Percentiles rank a stretch among this genome's conserved stretches.
Evolutionary conservation across 2,329 filamentous ascomycete species (phyloP).

Genomic region (Podosphaera xanthii): DNA sequence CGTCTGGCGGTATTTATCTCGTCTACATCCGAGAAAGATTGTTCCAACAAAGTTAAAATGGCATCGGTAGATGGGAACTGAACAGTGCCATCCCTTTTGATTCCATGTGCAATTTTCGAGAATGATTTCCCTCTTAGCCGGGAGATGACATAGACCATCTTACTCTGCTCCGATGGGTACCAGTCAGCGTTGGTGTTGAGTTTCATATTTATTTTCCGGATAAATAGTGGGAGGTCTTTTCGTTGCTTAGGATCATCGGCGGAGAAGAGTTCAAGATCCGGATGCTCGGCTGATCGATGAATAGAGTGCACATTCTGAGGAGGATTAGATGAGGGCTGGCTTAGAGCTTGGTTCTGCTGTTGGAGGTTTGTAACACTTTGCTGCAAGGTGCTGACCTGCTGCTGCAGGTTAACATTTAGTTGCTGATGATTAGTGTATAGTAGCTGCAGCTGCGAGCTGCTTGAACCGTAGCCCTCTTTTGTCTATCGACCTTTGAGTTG

Average conservation of each 20-base stretch:
- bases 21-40: neutral
- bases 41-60: neutral
- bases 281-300: neutral
- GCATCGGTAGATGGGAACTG: neutral
- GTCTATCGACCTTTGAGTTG: neutral
- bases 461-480: neutral
- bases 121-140: neutral
- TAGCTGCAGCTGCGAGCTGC: neutral
- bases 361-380: too few relatives aligned
- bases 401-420: neutral
- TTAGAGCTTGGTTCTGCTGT: too few relatives aligned
- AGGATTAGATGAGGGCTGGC: neutral
- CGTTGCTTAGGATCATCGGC: too few relatives aligned
- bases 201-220: neutral
- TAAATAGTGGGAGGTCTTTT: neutral
- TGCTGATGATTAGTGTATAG: neutral
- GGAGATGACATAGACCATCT: neutral
- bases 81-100: neutral
- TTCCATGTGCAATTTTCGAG: neutral
- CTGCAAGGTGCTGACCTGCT: too few relatives aligned
- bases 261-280: neutral
- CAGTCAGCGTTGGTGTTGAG: neutral
- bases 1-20: neutral
- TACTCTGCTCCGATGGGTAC: neutral
- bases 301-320: neutral